Conservation (phyloP, 352 stramenopile species). For the Peronospora farinosa region DNA sequence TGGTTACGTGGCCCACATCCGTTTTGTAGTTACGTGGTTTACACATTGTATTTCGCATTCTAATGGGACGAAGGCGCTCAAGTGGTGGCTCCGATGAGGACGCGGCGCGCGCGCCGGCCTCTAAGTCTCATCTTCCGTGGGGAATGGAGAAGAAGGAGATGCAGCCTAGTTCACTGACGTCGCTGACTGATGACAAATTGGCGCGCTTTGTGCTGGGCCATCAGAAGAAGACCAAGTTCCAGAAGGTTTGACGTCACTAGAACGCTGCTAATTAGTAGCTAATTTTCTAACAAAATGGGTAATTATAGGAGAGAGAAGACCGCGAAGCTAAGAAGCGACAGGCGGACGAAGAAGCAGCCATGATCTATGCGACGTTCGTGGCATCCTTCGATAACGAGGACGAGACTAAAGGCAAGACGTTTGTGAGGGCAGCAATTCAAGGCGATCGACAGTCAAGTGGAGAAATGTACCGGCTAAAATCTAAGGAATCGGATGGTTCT, state of each 20-base stretch:
- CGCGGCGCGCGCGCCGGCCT: background rate
- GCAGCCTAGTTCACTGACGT: slow-evolving; percentile 57
- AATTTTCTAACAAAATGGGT: slow-evolving; percentile 7
- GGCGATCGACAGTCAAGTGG: background rate
- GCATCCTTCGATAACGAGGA: slow-evolving; percentile 83
- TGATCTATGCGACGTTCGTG: slow-evolving; percentile 87
- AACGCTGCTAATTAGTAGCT: slow-evolving; percentile 4
- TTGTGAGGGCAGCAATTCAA: slow-evolving; percentile 36
- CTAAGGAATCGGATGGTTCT: slow-evolving; percentile 3
- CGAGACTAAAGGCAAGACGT: slow-evolving; percentile 50
- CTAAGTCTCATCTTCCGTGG: slow-evolving; percentile 38
- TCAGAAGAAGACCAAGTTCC: slow-evolving; percentile 85
- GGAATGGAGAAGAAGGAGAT: slow-evolving; percentile 59
- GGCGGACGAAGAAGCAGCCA: slow-evolving; percentile 79
- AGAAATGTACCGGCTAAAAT: slow-evolving; percentile 38
- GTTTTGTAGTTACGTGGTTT: slow-evolving; percentile 3
- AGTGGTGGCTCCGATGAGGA: slow-evolving; percentile 12
- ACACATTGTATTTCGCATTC: slow-evolving; percentile 1
- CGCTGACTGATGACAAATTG: slow-evolving; percentile 73
- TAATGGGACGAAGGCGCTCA: slow-evolving; percentile 14
- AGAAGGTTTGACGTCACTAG: slow-evolving; percentile 42
- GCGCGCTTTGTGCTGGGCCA: slow-evolving; percentile 69
- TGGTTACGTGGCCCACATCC: background rate
- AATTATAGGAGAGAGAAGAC: slow-evolving; percentile 59
- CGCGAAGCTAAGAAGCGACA: slow-evolving; percentile 78